phyloP scores from a whole-genome alignment of 2,329 filamentous ascomycete genomes.

The Geosmithia flava region DNA sequence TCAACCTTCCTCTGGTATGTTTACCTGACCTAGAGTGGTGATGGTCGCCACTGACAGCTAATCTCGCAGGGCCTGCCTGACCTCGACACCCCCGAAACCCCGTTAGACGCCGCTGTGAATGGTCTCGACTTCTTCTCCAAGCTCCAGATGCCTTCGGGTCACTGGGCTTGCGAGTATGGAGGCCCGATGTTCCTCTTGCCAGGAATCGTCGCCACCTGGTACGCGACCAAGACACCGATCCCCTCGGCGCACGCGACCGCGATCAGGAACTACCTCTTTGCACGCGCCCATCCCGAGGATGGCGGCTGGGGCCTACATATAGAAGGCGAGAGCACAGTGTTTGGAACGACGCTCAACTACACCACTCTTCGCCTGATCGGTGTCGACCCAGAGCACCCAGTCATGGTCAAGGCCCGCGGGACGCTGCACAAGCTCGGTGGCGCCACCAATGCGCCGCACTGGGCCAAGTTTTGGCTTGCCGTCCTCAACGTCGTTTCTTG shows the following conservation, averaged over 20 bases:
- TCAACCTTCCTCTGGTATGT: conserved; percentile 66
- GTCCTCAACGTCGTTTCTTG: conserved; percentile 73
- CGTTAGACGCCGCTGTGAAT: conserved; percentile 70
- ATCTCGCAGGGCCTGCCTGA: conserved; percentile 54
- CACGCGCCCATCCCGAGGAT: conserved; percentile 71
- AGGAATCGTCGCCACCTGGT: conserved; percentile 74
- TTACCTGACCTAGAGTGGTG: not conserved
- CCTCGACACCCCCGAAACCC: conserved; percentile 56
- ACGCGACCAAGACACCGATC: conserved; percentile 80
- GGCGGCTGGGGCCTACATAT: conserved; percentile 98
- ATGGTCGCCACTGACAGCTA: not conserved
- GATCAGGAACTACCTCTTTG: conserved; percentile 85
- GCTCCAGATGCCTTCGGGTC: conserved; percentile 75
- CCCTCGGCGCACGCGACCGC: conserved; percentile 69
- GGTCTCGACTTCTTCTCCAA: conserved; percentile 80
- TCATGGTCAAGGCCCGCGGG: conserved; percentile 74
- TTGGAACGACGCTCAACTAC: conserved; percentile 87
- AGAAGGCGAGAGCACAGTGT: conserved; percentile 83
- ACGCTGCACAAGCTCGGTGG: conserved; percentile 79
- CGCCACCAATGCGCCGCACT: conserved; percentile 74
- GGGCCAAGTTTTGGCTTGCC: conserved; percentile 94
- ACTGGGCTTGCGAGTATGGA: conserved; percentile 97
- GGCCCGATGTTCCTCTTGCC: conserved; percentile 94
- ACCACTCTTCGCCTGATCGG: conserved; percentile 68
- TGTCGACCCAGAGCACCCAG: conserved; percentile 68